Base-by-base conservation (phyloP, 768 basidiomycete species). In the Collybia sordida region DNA sequence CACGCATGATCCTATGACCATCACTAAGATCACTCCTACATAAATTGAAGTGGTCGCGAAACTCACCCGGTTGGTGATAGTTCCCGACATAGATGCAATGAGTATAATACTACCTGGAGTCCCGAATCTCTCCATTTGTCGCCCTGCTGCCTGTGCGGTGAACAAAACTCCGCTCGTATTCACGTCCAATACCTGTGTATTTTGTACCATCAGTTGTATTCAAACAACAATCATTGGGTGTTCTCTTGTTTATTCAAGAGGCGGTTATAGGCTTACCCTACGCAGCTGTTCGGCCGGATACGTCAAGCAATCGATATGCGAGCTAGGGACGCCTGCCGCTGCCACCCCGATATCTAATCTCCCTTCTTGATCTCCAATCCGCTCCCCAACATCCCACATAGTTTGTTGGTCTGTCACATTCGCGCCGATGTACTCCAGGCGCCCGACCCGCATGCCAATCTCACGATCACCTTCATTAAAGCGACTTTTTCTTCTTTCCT, bases 301-400 rank as follows among this genome's bases (percentile, higher is more conserved):
- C 41, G 81, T 78, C 64, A 89, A 62, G 57, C 86, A 88, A 50
- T 82, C 80, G 31, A 65, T 81, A 52, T 85, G 72, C 0, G 70
- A 58, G 56, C 77, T 80, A 59, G 87, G 61, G 45, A 91, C 78
- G 18, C 89, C 90, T 37, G 90, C 89, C 15, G 89, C 88, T 2
- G 88, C 89, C 49, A 91, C 65, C 57, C 86, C 88, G 14, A 85
- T 74, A 61, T 92, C 88, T 71, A 91, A 75, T 54, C 88, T 71
- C 14, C 80, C 78, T 53, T 91, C 89, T 55, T 69, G 73, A 52
- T 86, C 74, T 1, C 82, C 87, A 42, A 92, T 82, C 56, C 74
- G 72, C 60, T 78, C 69, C 14, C 67, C 82, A 43, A 70, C 64
- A 38, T 69, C 72, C 84, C 87, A 88, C 59, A 84, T 60, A 27